phyloP scores from a whole-genome alignment of 1,139 yeast genomes.

The Meyerozyma smithsonii region DNA sequence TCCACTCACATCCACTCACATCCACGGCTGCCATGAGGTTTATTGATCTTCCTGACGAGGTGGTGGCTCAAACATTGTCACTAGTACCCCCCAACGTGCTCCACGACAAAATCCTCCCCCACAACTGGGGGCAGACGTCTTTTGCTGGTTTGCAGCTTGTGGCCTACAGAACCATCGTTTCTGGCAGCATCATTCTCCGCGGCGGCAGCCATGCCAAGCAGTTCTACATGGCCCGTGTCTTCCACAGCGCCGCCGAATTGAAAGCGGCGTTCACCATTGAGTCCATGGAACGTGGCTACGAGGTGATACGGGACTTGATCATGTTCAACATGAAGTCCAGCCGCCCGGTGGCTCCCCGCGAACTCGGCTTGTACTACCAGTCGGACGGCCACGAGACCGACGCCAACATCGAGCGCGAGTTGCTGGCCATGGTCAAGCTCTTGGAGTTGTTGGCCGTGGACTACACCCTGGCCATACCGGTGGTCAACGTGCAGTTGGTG shows the following conservation, averaged over 20 bases:
- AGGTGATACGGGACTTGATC: slow-evolving; percentile 11
- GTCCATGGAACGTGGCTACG: slow-evolving; percentile 5
- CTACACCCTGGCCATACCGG: slow-evolving; percentile 11
- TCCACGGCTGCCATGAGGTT: background rate
- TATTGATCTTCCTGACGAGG: slow-evolving; percentile 11
- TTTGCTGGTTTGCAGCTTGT: slow-evolving; percentile 7
- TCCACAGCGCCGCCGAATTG: background rate
- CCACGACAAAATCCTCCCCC: slow-evolving; percentile 12
- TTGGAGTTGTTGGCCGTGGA: slow-evolving; percentile 19
- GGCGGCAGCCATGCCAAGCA: slow-evolving; percentile 1
- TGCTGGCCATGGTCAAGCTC: slow-evolving; percentile 7
- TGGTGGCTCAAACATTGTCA: slow-evolving; percentile 11
- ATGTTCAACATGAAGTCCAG: slow-evolving; percentile 9
- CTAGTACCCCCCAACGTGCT: slow-evolving; percentile 9
- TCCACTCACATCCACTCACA: background rate
- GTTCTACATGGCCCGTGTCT: slow-evolving; percentile 4
- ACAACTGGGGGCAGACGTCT: slow-evolving; percentile 3
- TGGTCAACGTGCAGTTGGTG: slow-evolving; percentile 13
- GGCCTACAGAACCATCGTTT: slow-evolving; percentile 6
- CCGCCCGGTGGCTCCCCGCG: slow-evolving; percentile 12
- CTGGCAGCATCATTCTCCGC: slow-evolving; percentile 6
- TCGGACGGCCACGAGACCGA: slow-evolving; percentile 6
- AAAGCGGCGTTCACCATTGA: background rate
- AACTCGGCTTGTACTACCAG: slow-evolving; percentile 12
- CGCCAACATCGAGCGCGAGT: slow-evolving; percentile 5